Conservation (phyloP, 1,284 basidiomycete species). For the Apiotrichum mycotoxinovorans region DNA sequence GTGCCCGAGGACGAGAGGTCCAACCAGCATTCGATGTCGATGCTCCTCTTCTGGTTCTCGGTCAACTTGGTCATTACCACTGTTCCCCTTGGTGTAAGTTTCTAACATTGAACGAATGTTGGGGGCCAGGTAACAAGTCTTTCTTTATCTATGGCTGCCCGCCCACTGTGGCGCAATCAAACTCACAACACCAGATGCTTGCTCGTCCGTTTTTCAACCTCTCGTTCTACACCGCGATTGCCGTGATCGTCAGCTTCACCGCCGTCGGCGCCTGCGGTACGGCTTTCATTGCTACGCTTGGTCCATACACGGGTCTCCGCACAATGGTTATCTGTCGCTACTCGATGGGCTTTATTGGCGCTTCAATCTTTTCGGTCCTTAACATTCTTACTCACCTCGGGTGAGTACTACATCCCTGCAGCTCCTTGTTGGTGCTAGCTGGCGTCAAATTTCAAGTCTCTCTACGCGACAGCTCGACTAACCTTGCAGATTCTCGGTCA, state of each 20-base stretch:
- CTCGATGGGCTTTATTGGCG: slow-evolving; percentile 59
- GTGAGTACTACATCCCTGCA: too few relatives aligned
- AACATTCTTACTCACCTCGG: slow-evolving; percentile 59
- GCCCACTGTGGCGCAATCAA: too few relatives aligned
- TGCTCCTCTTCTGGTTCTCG: slow-evolving; percentile 35
- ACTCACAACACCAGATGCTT: slow-evolving; percentile 48
- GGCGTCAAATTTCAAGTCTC: too few relatives aligned
- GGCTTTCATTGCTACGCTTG: slow-evolving; percentile 60
- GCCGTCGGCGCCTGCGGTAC: slow-evolving; percentile 47
- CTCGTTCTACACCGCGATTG: slow-evolving; percentile 52
- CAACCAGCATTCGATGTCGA: slow-evolving; percentile 20
- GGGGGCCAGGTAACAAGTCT: not conserved
- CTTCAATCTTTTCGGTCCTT: slow-evolving; percentile 58
- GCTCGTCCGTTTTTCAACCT: slow-evolving; percentile 57
- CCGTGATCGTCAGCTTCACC: slow-evolving; percentile 45
- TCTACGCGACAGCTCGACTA: too few relatives aligned
- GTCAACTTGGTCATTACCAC: slow-evolving; percentile 53
- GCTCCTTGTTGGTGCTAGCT: too few relatives aligned
- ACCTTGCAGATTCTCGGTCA: slow-evolving; percentile 24
- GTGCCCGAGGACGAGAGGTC: slow-evolving; percentile 31
- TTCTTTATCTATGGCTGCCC: too few relatives aligned
- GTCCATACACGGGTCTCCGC: slow-evolving; percentile 60
- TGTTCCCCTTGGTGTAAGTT: slow-evolving; percentile 56
- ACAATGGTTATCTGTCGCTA: slow-evolving; percentile 56
- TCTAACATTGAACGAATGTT: not conserved